Evolutionary conservation across 2,329 filamentous ascomycete genomes (phyloP), one percentile per base, ranked within the genome.

Genomic region (Botryosphaeria dothidea): DNA sequence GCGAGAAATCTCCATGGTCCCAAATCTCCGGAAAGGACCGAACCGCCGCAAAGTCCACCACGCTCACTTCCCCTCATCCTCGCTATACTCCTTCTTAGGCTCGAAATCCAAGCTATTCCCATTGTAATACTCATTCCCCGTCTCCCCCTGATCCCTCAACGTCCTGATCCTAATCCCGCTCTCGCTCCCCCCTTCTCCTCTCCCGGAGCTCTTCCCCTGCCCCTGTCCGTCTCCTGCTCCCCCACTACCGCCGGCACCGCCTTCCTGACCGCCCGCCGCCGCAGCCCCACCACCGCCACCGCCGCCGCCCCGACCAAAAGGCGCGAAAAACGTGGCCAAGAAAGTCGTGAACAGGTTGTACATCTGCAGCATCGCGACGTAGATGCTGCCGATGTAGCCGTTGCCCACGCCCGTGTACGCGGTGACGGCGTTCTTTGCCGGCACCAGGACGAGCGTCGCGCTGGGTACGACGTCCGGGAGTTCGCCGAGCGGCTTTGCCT

Each of bases 81-180:
- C 45, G 7, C 23, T 34, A 19, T 62, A 34, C 38, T 84, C 85
- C 60, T 78, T 75, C 29, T 76, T 73, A 82, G 89, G 86, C 73
- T 91, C 85, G 68, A 91, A 91, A 69, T 90, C 91, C 64, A 90
- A 75, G 88, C 91, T 92, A 73, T 97, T 97, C 1, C 93, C 93
- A 72, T 97, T 97, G 74, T 97, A 97, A 52, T 96, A 85, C 72
- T 96, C 90, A 43, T 83, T 73, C 68, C 65, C 65, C 62, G 73
- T 74, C 17, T 69, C 73, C 45, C 78, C 68, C 71, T 81, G 80
- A 74, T 83, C 81, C 21, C 79, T 78, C 49, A 84, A 67, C 41
- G 80, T 82, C 65, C 81, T 74, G 17, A 84, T 78, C 60, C 79
- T 75, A 13, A 81, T 67, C 57, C 45, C 67, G 66, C 19, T 65